A percentile compares a stretch with the other conserved stretches of the same genome.
These are phyloP conservation scores for Lolium rigidum DNA, from an alignment of 176 grass and related monocot species.

Conservation along the genomic window DNA sequence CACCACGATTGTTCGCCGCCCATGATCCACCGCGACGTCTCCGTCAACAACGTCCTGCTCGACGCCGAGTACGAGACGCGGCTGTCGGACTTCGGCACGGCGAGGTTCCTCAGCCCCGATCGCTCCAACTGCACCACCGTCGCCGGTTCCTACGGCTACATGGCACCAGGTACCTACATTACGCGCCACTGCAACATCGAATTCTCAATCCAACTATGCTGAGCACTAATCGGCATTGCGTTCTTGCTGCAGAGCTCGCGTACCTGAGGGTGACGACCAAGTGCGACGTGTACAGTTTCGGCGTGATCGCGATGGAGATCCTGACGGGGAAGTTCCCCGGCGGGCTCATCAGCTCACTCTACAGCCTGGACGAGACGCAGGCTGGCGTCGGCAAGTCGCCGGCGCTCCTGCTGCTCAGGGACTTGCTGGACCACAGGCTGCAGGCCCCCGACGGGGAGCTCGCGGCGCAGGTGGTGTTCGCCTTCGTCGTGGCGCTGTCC, in stretches of 20 bases:
- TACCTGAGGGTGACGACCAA: slow-evolving; percentile 79
- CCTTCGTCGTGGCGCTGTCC: slow-evolving; percentile 58
- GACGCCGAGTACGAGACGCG: slow-evolving; percentile 60
- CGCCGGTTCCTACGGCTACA: slow-evolving; percentile 82
- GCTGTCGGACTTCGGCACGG: slow-evolving; percentile 77
- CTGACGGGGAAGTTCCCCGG: slow-evolving; percentile 72
- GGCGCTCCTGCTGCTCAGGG: slow-evolving; percentile 47
- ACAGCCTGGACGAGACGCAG: slow-evolving; percentile 10
- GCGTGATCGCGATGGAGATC: slow-evolving; percentile 65
- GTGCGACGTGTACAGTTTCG: slow-evolving; percentile 96
- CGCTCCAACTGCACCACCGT: slow-evolving; percentile 58
- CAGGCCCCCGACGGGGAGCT: slow-evolving; percentile 54
- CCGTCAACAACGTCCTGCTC: slow-evolving; percentile 70
- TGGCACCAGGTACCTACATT: slow-evolving; percentile 68
- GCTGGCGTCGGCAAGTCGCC: not conserved
- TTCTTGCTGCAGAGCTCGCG: slow-evolving; percentile 70
- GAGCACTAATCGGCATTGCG: too few relatives aligned
- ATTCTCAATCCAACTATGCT: too few relatives aligned
- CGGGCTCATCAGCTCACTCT: slow-evolving; percentile 47
- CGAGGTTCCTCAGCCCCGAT: slow-evolving; percentile 51
- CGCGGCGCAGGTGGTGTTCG: slow-evolving; percentile 64
- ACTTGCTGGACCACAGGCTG: slow-evolving; percentile 61
- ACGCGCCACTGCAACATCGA: not conserved
- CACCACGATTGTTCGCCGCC: slow-evolving; percentile 77
- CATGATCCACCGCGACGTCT: slow-evolving; percentile 75